Evolutionary conservation across 2,329 filamentous ascomycete genomes (phyloP), one percentile per base, ranked within the genome.

Genomic region (Exophiala xenobiotica): DNA sequence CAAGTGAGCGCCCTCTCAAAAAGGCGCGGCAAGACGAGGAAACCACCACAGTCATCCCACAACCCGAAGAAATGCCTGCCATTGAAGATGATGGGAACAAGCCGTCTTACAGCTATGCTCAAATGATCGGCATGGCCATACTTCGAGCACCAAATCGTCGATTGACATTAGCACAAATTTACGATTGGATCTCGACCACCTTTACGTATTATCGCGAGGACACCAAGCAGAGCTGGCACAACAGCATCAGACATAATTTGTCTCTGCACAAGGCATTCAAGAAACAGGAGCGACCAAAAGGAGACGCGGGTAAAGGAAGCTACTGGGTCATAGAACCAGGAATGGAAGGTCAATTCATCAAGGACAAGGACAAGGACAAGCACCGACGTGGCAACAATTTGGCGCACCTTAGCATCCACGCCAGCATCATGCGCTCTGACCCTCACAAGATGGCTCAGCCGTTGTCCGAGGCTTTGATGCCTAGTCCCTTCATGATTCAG

Each of bases 121-220:
- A 87, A 62, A 79, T 99, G 61, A 97, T 97, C 59, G 93, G 89
- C 66, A 96, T 96, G 91, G 90, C 93, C 45, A 96, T 99, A 63
- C 77, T 97, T 18, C 85, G 91, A 56, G 89, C 93, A 3, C 86
- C 88, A 9, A 83, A 86, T 55, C 85, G 90, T 54, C 86, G 88
- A 46, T 78, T 97, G 56, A 97, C 93, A 1, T 79, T 99, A 14
- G 85, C 90, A 20, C 90, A 96, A 69, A 99, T 99, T 62, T 99
- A 97, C 79, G 96, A 95, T 67, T 99, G 93, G 92, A 97, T 99
- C 63, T 95, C 90, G n/a, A 89, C 95, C 67, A 91, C 86, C 14
- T 97, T 88, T 68, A 85, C 82, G 4, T 96, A 92, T 71, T 99
- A 97, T 74, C 85, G 82, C 61, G 81, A 85, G 49, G 90, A 96